A percentile compares a stretch with the other conserved stretches of the same genome.
Evolutionary conservation across 1,284 basidiomycete genomes (phyloP).

Genomic region (Garcileccinum viscosum): DNA sequence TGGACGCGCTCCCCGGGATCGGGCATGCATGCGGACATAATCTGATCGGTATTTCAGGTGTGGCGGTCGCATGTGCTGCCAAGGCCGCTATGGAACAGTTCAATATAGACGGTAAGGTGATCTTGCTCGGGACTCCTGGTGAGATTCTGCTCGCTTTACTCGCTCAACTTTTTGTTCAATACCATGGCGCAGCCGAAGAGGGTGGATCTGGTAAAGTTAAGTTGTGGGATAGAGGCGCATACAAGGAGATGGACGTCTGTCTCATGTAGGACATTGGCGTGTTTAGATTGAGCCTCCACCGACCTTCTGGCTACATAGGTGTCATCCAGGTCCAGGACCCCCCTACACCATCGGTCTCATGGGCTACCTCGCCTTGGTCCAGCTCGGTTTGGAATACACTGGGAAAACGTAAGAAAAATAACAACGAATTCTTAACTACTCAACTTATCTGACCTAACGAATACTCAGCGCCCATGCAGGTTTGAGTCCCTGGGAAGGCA

Average conservation of each 20-base stretch:
- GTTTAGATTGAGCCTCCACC: slow-evolving; percentile 33
- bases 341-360: slow-evolving; percentile 58
- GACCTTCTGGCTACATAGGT: slow-evolving; percentile 50
- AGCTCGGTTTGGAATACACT: slow-evolving; percentile 56
- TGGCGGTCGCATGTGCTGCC: slow-evolving; percentile 70
- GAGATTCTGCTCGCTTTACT: slow-evolving; percentile 7
- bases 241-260: slow-evolving; percentile 71
- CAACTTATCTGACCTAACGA: neutral
- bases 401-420: slow-evolving; percentile 59
- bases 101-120: slow-evolving; percentile 66
- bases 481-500: slow-evolving; percentile 76
- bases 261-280: slow-evolving; percentile 55
- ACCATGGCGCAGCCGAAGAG: slow-evolving; percentile 68
- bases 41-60: slow-evolving; percentile 76
- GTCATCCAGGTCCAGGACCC: slow-evolving; percentile 67
- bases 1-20: slow-evolving; percentile 68
- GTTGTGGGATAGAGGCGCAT: slow-evolving; percentile 63
- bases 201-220: slow-evolving; percentile 73
- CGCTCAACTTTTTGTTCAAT: neutral
- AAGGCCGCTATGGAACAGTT: slow-evolving; percentile 61
- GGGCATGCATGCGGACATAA: slow-evolving; percentile 85
- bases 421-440: slow-evolving; percentile 25
- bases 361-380: slow-evolving; percentile 59
- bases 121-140: slow-evolving; percentile 82
- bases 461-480: slow-evolving; percentile 66